These are phyloP conservation scores for Sophora flavescens DNA, from an alignment of 306 rosid genomes.

Conservation along the genomic window DNA sequence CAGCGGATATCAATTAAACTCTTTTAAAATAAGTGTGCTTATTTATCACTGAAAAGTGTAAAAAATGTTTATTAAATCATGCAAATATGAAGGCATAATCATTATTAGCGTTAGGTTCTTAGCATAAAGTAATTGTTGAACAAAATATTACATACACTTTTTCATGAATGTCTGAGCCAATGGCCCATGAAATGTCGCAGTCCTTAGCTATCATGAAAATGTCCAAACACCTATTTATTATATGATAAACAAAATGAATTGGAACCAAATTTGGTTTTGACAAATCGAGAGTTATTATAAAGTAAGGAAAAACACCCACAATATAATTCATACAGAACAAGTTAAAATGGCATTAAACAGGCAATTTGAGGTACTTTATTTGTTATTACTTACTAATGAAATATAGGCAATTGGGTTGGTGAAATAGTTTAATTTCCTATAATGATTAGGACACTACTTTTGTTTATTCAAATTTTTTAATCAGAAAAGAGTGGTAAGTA, in stretches of 20 bases:
- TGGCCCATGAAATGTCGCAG: slow-evolving; percentile 10
- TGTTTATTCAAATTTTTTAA: not conserved
- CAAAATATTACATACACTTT: not conserved
- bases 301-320: slow-evolving; percentile 15
- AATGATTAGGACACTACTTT: slow-evolving; percentile 24
- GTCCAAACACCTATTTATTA: not conserved
- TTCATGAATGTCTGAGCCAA: not conserved
- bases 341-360: not conserved
- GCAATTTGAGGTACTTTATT: slow-evolving; percentile 22
- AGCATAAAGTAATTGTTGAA: not conserved
- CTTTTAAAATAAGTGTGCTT: too few species aligned
- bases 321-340: slow-evolving; percentile 20
- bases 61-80: not conserved
- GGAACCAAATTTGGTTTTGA: slow-evolving; percentile 23
- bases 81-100: slow-evolving; percentile 10
- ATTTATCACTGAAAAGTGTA: too few species aligned
- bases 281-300: not conserved
- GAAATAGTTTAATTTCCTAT: slow-evolving; percentile 44
- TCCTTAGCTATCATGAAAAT: slow-evolving; percentile 12
- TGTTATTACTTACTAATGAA: not conserved
- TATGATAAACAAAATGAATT: not conserved
- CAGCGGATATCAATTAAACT: too few species aligned
- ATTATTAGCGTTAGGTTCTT: not conserved
- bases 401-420: slow-evolving; percentile 48
- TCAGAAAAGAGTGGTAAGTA: slow-evolving; percentile 2